Conservation (phyloP, 352 stramenopile genomes). For the Elongisporangium prolatum region DNA sequence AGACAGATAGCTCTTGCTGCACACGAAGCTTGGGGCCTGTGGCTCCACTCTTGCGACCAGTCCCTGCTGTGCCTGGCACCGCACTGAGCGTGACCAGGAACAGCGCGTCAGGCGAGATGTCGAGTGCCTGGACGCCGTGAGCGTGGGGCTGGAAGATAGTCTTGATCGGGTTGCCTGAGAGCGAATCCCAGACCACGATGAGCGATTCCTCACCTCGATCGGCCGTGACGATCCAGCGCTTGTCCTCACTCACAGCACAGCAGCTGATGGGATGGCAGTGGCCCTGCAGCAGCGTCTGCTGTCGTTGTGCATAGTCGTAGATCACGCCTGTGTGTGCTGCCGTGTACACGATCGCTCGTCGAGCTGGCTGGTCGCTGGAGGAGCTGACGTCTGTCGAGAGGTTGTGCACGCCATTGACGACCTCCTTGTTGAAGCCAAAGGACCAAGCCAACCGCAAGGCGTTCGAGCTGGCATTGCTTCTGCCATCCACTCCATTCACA, state of each 20-base stretch:
- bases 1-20: constrained; percentile 81
- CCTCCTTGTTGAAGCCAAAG: constrained; percentile 92
- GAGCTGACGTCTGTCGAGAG: constrained; percentile 43
- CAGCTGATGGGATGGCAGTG: constrained; percentile 91
- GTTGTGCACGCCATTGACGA: constrained; percentile 85
- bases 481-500: neutral
- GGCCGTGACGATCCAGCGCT: constrained; percentile 91
- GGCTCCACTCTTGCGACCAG: constrained; percentile 4
- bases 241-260: constrained; percentile 88
- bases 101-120: constrained; percentile 86
- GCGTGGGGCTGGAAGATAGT: constrained; percentile 87
- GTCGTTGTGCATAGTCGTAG: constrained; percentile 87
- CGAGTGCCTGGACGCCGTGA: constrained; percentile 75
- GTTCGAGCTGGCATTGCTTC: constrained; percentile 19
- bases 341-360: constrained; percentile 87
- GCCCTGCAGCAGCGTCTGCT: constrained; percentile 86
- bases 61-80: constrained; percentile 13
- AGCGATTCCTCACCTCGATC: constrained; percentile 85
- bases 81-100: constrained; percentile 85
- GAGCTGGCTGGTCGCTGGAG: constrained; percentile 4
- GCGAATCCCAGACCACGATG: constrained; percentile 90
- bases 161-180: constrained; percentile 84
- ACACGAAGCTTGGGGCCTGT: constrained; percentile 14
- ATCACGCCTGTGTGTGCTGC: constrained; percentile 90
- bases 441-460: constrained; percentile 75